Percentiles rank a stretch among this genome's conserved stretches.
These are phyloP conservation scores for Aspergillus aculeatus DNA, from an alignment of 2,329 filamentous ascomycete genomes.

Conservation along the genomic window DNA sequence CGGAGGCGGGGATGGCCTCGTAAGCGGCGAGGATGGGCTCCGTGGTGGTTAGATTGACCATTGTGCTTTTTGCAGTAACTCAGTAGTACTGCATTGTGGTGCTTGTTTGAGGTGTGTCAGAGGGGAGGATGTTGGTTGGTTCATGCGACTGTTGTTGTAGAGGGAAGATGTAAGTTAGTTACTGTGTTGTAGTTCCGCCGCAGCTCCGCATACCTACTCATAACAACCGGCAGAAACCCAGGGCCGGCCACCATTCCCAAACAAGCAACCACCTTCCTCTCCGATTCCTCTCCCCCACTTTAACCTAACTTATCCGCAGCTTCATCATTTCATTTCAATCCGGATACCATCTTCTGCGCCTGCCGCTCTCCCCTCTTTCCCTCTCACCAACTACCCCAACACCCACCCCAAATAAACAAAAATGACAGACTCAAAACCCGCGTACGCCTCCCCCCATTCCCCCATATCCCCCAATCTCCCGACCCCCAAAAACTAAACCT, in stretches of 20 bases:
- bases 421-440: neutral
- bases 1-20: conserved; percentile 32
- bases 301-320: conserved; percentile 1
- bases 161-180: conserved; percentile 17
- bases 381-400: neutral
- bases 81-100: neutral
- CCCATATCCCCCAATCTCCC: neutral
- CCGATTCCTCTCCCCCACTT: conserved; percentile 8
- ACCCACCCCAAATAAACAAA: neutral
- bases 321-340: neutral
- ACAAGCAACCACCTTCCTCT: conserved; percentile 22
- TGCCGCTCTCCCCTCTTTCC: neutral
- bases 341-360: conserved; percentile 3
- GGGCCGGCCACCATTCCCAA: conserved; percentile 22
- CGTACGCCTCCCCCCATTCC: neutral
- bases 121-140: too few species aligned
- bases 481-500: conserved; percentile 17
- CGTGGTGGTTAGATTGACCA: conserved; percentile 46
- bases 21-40: conserved; percentile 40
- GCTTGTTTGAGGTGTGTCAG: too few species aligned
- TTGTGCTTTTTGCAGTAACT: conserved; percentile 14
- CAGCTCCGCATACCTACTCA: neutral
- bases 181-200: neutral
- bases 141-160: neutral
- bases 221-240: neutral